Conservation (phyloP, 2,329 filamentous ascomycete species). For the Scolecobasidium constrictum region DNA sequence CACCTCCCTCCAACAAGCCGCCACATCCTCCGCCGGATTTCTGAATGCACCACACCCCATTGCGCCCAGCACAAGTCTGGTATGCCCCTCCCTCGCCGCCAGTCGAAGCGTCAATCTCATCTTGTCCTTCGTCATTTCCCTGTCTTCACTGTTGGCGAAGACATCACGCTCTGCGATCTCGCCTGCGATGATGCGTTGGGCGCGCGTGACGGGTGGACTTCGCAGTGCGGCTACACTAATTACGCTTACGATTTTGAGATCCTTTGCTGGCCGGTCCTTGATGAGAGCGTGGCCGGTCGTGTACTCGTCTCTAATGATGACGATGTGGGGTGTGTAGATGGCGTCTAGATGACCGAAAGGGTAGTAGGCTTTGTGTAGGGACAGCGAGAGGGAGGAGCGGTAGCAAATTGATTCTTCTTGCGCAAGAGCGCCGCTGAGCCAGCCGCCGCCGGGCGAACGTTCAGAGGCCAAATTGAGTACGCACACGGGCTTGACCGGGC, state of each 20-base stretch:
- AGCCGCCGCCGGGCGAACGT: constrained; percentile 49
- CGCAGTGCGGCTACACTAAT: constrained; percentile 35
- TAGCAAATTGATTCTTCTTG: constrained; percentile 63
- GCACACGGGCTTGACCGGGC: constrained; percentile 30
- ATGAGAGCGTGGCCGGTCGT: constrained; percentile 37
- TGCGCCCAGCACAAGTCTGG: constrained; percentile 54
- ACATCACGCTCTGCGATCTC: constrained; percentile 3
- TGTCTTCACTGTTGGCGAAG: constrained; percentile 25
- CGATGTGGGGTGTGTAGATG: constrained; percentile 50
- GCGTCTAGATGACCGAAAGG: constrained; percentile 39
- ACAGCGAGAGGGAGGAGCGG: constrained; percentile 43
- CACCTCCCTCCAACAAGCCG: constrained; percentile 50
- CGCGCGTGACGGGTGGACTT: constrained; percentile 7
- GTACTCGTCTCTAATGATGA: constrained; percentile 45
- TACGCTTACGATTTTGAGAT: constrained; percentile 51
- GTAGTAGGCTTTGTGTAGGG: constrained; percentile 40
- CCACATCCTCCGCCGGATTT: constrained; percentile 54
- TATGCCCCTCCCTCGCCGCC: constrained; percentile 45
- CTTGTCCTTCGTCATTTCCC: constrained; percentile 49
- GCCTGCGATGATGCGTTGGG: background rate
- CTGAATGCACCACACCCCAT: constrained; percentile 57
- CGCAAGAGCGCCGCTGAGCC: constrained; percentile 48
- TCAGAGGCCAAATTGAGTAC: constrained; percentile 58
- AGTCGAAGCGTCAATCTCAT: constrained; percentile 51
- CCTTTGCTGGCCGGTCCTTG: constrained; percentile 33